Base-by-base conservation (phyloP, 2,329 filamentous ascomycete genomes). In the Anthostomella pinea region DNA sequence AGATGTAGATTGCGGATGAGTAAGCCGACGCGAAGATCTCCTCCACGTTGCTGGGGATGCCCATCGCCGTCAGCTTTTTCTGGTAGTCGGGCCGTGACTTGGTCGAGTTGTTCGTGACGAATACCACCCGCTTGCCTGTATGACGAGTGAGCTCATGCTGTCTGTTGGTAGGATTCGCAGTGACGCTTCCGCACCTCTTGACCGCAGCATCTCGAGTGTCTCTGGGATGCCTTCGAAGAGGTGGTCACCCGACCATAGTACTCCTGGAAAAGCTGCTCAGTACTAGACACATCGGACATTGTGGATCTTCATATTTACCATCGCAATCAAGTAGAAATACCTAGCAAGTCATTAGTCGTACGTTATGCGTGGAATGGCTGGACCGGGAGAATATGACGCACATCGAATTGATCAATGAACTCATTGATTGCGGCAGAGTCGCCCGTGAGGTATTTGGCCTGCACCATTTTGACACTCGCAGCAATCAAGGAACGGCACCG, bases 41-140 rank as follows among this genome's bases (percentile, higher is more conserved):
- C 58, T 97, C 88, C 27, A 85, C 79, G 40, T 78, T 73, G 52
- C 80, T 82, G 1, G 85, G 83, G 54, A 98, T 95, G 30, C 85
- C 85, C 60, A 96, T 75, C 35, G 69, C 69, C 30, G 85, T 79
- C 42, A 98, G 83, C 60, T 97, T 98, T 70, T 91, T 88, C 62
- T 85, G 83, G 67, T 98, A 98, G 61, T 96, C 89, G 32, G 77
- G 72, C 38, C 93, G 85, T 8, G 91, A 95, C 63, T 98, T 98
- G 39, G 93, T 97, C 58, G 89, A 96, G 70, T 98, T 98, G 70
- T 98, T 98, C 25, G 93, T 98, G 34, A 98, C 93, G 59, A 98
- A 98, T 36, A 98, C 82, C 21, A 93, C 77, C 60, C 84, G 84
- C 66, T 98, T 98, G 59, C 87, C 90, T 93, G 17, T 4, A 18